Base-by-base conservation (phyloP, 129 eudicot species). In the Kitagawia praeruptora region DNA sequence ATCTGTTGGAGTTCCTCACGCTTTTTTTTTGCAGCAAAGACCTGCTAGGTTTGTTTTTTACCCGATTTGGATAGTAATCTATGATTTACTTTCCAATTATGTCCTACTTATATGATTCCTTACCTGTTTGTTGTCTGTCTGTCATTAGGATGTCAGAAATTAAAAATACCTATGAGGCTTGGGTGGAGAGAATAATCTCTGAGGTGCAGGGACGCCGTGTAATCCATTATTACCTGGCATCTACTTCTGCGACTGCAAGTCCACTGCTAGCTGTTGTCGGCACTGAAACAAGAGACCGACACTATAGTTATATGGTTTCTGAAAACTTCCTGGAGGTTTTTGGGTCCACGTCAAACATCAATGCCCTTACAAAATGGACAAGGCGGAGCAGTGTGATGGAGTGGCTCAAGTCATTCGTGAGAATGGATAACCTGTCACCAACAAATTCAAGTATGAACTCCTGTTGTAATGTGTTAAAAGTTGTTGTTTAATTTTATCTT, bases 181-280 rank as follows among this genome's bases (percentile, higher is more conserved):
- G n/a, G n/a, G n/a, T n/a, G n/a, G n/a, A n/a, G n/a, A n/a, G n/a
- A n/a, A 70, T 69, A 2, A 46, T 87, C 19, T 80, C 76, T 1
- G 38, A 34, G 74, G 91, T 67, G 72, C 83, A 53, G 23, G 87
- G 53, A 12, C 15, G 2, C 3, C 53, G 3, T 1, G 53, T 13
- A 14, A 15, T 88, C 75, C 88, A 85, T 58, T 88, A 54, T 46
- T 69, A 48, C 78, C 45, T 88, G 45, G 81, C 18, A 58, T 76
- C 79, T 51, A 19, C 78, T 23, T 63, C n/a, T n/a, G n/a, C n/a
- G n/a, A n/a, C 75, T 4, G 86, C 78, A 11, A 48, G 81, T 75
- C 76, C 76, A 25, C 34, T 86, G 44, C 86, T 86, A 51, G 89
- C 84, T 80, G 86, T 80, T 39, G 88, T 78, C 69, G 89, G 92